Conservation (phyloP, 352 stramenopile genomes). For the Stephanocyclus meneghinianus region DNA sequence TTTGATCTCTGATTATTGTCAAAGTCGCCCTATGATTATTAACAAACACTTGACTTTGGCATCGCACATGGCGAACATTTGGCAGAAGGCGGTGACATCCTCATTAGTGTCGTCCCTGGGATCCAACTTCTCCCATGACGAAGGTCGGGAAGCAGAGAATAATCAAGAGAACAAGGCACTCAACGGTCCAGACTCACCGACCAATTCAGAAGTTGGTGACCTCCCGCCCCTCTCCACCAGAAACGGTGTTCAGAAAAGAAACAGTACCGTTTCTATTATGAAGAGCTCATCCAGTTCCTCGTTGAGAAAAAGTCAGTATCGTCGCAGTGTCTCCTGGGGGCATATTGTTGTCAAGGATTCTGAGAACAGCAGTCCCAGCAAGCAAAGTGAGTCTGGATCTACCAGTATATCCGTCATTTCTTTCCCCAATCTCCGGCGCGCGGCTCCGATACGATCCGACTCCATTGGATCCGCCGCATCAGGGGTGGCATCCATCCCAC, state of each 20-base stretch:
- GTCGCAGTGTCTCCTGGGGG: constrained; percentile 46
- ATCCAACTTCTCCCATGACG: background rate
- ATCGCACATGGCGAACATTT: no score
- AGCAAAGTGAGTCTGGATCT: constrained; percentile 10
- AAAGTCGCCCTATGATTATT: background rate
- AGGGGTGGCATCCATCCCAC: constrained; percentile 18
- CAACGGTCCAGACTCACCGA: constrained; percentile 12
- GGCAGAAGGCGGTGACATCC: background rate
- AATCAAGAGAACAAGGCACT: constrained; percentile 1
- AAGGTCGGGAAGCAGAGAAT: background rate
- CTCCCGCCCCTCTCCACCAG: constrained; percentile 11
- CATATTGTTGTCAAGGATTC: constrained; percentile 39
- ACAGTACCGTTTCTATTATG: constrained; percentile 36
- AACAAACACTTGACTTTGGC: no score
- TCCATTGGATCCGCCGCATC: constrained; percentile 34
- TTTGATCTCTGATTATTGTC: no score
- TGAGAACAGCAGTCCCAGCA: constrained; percentile 3
- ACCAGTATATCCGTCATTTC: constrained; percentile 34
- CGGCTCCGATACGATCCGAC: constrained; percentile 45
- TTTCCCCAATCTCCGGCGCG: constrained; percentile 42
- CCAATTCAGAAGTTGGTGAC: constrained; percentile 43
- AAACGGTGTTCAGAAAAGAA: constrained; percentile 13
- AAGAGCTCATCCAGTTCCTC: constrained; percentile 16
- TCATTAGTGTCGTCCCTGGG: constrained; percentile 16
- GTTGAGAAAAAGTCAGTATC: constrained; percentile 26